Percentiles rank a stretch among this genome's conserved stretches.
Conservation (phyloP, 192 early-diverging fungal species). For the Linnemannia schmuckeri region DNA sequence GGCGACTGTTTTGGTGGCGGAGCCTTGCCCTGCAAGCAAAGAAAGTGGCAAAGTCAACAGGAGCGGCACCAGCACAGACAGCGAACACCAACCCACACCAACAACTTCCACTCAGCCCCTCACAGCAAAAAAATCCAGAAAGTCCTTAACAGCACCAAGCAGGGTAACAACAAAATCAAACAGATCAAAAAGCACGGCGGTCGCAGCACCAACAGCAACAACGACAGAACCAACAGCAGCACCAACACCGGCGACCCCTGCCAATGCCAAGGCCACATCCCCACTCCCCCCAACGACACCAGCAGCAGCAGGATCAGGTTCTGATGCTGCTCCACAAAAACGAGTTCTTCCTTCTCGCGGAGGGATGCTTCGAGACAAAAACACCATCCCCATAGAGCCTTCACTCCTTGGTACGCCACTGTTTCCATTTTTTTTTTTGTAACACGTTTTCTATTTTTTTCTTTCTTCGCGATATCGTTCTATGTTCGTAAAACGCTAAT, state of each 20-base stretch:
- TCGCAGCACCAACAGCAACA: not conserved
- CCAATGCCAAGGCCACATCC: not conserved
- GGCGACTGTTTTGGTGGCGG: not conserved
- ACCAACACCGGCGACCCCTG: not conserved
- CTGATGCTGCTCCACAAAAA: slow-evolving; percentile 19
- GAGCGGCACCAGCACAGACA: not conserved
- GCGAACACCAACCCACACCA: not conserved
- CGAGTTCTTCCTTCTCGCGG: slow-evolving; percentile 38
- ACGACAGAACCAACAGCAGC: not conserved
- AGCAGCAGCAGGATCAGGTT: not conserved
- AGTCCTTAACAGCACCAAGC: not conserved
- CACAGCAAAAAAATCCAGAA: not conserved
- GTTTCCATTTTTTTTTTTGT: not conserved
- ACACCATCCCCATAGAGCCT: slow-evolving; percentile 23
- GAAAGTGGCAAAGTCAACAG: not conserved
- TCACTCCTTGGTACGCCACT: slow-evolving; percentile 24
- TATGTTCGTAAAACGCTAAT: not conserved
- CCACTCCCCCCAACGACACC: not conserved
- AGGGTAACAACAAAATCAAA: not conserved
- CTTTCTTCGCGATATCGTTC: no score
- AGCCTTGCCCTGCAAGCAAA: not conserved
- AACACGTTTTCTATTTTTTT: not conserved
- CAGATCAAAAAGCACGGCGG: not conserved
- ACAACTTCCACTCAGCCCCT: not conserved
- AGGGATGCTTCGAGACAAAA: slow-evolving; percentile 28